Conservation (phyloP, 139 green algal species). For the Micractinium sp. region DNA sequence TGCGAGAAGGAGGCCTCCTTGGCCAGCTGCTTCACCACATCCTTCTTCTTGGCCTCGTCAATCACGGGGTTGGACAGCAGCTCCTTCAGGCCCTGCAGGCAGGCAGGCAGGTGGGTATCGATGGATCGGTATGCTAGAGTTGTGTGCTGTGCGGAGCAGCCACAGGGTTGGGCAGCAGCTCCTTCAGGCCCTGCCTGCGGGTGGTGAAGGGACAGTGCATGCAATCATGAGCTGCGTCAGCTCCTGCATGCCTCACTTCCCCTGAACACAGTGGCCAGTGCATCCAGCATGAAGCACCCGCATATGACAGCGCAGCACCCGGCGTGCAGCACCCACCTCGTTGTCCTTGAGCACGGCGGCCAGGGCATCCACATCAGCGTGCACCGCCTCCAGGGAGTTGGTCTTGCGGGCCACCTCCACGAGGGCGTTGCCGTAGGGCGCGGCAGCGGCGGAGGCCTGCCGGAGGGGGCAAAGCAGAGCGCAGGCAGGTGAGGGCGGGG, state of each 20-base stretch:
- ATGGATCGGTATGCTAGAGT: too few relatives aligned
- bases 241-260: too few relatives aligned
- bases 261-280: not conserved
- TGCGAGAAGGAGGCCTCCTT: slow-evolving; percentile 72
- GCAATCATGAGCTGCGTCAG: too few relatives aligned
- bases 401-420: slow-evolving; percentile 89
- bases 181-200: slow-evolving; percentile 56
- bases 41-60: slow-evolving; percentile 85
- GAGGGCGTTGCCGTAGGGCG: slow-evolving; percentile 94
- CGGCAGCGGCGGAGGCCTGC: slow-evolving; percentile 30
- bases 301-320: not conserved
- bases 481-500: too few relatives aligned
- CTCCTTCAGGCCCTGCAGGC: slow-evolving; percentile 63
- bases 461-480: not conserved
- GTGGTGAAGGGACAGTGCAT: too few relatives aligned
- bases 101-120: not conserved
- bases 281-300: not conserved
- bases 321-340: not conserved
- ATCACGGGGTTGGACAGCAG: slow-evolving; percentile 93
- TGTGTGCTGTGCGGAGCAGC: too few relatives aligned
- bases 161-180: slow-evolving; percentile 91
- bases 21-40: slow-evolving; percentile 83
- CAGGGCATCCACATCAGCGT: slow-evolving; percentile 85
- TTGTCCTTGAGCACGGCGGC: slow-evolving; percentile 70
- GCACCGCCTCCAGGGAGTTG: slow-evolving; percentile 87